Conservation (phyloP, 2,329 filamentous ascomycete genomes). For the Colletotrichum horii region DNA sequence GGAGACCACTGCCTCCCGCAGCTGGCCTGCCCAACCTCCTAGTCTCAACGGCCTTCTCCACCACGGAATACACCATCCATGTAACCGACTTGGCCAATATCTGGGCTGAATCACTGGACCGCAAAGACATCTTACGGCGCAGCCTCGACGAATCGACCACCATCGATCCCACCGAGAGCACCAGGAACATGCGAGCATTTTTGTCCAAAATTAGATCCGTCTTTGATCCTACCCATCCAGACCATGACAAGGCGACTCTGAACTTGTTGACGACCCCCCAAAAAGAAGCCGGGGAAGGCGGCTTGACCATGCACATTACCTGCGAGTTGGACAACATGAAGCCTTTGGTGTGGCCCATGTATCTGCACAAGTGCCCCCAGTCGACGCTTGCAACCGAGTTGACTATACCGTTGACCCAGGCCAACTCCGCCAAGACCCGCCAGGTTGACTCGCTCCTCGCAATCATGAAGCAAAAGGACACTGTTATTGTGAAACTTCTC, state of each 20-base stretch:
- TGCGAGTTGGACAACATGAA: conserved; percentile 69
- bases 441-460: conserved; percentile 49
- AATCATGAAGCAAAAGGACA: conserved; percentile 55
- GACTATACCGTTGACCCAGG: conserved; percentile 56
- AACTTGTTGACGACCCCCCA: conserved; percentile 40
- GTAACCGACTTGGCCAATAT: conserved; percentile 75
- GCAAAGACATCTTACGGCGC: conserved; percentile 66
- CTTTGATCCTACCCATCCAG: conserved; percentile 50
- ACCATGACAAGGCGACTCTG: conserved; percentile 50
- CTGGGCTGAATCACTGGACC: conserved; percentile 72
- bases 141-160: conserved; percentile 68
- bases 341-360: conserved; percentile 69
- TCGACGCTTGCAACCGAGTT: conserved; percentile 51
- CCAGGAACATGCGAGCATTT: conserved; percentile 70
- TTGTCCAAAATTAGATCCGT: conserved; percentile 65
- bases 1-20: conserved; percentile 51
- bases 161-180: conserved; percentile 75
- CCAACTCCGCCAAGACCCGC: conserved; percentile 42
- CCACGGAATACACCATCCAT: conserved; percentile 65
- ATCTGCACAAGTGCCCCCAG: conserved; percentile 52
- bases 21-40: conserved; percentile 64
- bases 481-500: conserved; percentile 52
- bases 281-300: conserved; percentile 40
- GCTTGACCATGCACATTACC: conserved; percentile 58
- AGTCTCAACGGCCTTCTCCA: conserved; percentile 61